Percentiles rank a stretch among this genome's conserved stretches.
These are phyloP conservation scores for Capsicum pubescens DNA, from an alignment of 257 asterid species.

Conservation along the genomic window DNA sequence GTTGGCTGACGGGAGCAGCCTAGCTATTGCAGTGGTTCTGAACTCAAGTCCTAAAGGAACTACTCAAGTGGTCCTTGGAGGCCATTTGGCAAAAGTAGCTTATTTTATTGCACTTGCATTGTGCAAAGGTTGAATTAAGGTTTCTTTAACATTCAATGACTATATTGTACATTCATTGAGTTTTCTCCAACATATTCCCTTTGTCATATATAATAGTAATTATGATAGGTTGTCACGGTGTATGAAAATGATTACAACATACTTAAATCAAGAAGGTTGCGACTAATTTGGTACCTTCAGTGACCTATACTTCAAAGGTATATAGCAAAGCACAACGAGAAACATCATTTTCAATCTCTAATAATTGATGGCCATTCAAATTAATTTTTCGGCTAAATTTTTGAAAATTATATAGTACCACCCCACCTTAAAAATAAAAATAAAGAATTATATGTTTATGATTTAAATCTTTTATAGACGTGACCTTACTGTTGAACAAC, in stretches of 20 bases:
- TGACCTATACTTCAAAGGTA: not conserved
- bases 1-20: slow-evolving; percentile 52
- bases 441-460: not conserved
- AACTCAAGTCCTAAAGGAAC: slow-evolving; percentile 43
- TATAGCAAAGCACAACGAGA: not conserved
- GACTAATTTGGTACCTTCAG: not conserved
- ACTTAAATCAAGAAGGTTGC: not conserved
- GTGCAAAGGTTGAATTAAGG: slow-evolving; percentile 40
- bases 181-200: not conserved
- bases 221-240: not conserved
- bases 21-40: slow-evolving; percentile 43
- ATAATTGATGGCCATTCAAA: too few relatives aligned
- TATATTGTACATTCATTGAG: not conserved
- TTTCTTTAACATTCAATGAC: not conserved
- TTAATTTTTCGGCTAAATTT: too few relatives aligned
- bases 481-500: slow-evolving; percentile 51
- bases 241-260: not conserved
- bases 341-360: not conserved
- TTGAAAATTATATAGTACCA: too few relatives aligned
- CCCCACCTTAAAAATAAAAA: too few relatives aligned
- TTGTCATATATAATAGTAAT: not conserved
- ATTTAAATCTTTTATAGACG: slow-evolving; percentile 26
- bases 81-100: slow-evolving; percentile 38
- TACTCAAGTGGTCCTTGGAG: slow-evolving; percentile 36
- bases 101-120: slow-evolving; percentile 34